phyloP scores from a whole-genome alignment of 805 yeast species.

The Nakazawaea anatomiae region DNA sequence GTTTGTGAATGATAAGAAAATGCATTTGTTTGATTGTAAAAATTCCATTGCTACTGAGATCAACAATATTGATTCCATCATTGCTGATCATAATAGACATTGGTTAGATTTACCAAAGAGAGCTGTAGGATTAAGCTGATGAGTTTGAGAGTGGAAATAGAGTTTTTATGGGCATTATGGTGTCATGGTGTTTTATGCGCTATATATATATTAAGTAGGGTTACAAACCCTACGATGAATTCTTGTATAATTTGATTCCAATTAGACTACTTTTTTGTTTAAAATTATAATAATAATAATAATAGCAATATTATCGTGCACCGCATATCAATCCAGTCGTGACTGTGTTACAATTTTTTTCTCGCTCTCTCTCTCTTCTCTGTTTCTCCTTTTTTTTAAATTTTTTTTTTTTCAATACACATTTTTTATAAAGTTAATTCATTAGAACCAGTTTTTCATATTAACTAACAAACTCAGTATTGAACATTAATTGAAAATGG shows the following conservation, averaged over 20 bases:
- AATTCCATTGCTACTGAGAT: neutral
- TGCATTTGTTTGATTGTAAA: neutral
- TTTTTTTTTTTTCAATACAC: neutral
- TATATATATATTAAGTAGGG: neutral
- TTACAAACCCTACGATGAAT: neutral
- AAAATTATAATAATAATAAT: too few species aligned
- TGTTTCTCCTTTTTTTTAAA: neutral
- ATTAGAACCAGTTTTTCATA: neutral
- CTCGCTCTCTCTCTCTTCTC: neutral
- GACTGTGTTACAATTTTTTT: neutral
- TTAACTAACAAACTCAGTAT: neutral
- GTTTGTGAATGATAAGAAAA: neutral
- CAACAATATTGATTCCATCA: neutral
- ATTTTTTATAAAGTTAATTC: neutral
- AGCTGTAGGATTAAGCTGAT: neutral
- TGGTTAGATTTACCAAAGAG: conserved; percentile 5
- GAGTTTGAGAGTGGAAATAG: too few species aligned
- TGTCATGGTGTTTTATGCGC: neutral
- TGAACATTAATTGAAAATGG: conserved; percentile 41
- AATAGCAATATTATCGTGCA: too few species aligned
- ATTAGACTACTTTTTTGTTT: too few species aligned
- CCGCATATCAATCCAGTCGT: neutral
- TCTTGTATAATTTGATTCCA: too few species aligned
- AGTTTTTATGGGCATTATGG: neutral
- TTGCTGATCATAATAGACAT: neutral